phyloP scores from a whole-genome alignment of 192 early-diverging fungal genomes.

The Phycomyces nitens region DNA sequence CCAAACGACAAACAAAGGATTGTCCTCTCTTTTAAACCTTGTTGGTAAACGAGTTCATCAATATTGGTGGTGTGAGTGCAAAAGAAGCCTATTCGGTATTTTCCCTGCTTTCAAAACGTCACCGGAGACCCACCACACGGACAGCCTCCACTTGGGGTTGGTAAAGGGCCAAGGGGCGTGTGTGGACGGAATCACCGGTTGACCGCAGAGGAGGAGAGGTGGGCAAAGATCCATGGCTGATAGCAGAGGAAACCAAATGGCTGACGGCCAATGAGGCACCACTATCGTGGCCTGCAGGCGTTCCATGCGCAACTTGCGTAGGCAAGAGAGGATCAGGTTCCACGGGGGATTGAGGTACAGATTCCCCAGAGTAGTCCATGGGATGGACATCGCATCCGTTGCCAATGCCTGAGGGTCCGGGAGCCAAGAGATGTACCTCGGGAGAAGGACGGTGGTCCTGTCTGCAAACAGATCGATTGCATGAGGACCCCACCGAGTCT shows the following conservation, averaged over 20 bases:
- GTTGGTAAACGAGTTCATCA: neutral
- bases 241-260: neutral
- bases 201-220: neutral
- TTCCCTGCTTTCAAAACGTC: neutral
- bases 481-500: neutral
- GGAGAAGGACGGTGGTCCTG: neutral
- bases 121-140: neutral
- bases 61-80: neutral
- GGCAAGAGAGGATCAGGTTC: constrained; percentile 3
- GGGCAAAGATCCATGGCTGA: neutral
- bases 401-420: neutral
- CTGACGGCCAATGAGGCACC: neutral
- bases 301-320: neutral
- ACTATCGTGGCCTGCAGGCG: neutral
- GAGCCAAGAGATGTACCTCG: constrained; percentile 23
- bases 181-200: neutral
- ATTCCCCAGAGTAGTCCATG: neutral
- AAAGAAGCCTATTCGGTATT: neutral
- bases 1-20: neutral
- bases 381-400: neutral
- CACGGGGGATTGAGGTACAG: constrained; percentile 7
- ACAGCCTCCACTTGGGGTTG: neutral
- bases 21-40: neutral
- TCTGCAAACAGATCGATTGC: constrained; percentile 17
- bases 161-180: neutral